A percentile compares a stretch with the other conserved stretches of the same genome.
Evolutionary conservation across 768 basidiomycete species (phyloP).

Genomic region (Hypholoma sublateritium): DNA sequence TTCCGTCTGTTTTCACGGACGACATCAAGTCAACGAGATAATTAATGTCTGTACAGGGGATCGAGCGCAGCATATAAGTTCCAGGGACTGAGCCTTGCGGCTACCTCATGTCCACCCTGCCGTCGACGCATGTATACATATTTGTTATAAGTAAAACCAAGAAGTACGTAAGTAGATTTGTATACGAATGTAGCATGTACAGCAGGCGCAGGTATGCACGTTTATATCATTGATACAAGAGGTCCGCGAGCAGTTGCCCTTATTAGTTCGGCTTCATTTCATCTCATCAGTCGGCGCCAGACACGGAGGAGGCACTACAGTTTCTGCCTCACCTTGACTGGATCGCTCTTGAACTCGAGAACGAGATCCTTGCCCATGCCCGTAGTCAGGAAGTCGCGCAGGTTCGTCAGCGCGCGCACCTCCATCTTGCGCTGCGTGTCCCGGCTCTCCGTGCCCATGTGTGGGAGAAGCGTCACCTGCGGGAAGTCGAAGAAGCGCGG

Average conservation of each 20-base stretch:
- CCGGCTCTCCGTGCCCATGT: slow-evolving; percentile 87
- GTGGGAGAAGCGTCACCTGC: slow-evolving; percentile 83
- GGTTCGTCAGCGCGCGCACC: slow-evolving; percentile 76
- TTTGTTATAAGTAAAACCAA: no score
- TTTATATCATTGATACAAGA: not conserved
- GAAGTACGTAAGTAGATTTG: no score
- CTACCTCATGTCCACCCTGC: slow-evolving; percentile 15
- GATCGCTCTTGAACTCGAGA: slow-evolving; percentile 42
- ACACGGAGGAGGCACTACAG: slow-evolving; percentile 14
- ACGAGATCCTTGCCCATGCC: slow-evolving; percentile 71
- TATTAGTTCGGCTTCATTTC: not conserved
- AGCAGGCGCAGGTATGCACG: not conserved
- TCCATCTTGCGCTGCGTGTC: slow-evolving; percentile 85
- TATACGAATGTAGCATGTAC: no score
- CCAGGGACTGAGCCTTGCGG: slow-evolving; percentile 18
- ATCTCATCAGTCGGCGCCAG: not conserved
- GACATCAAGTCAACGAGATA: slow-evolving; percentile 2
- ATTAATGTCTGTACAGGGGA: not conserved
- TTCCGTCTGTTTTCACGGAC: slow-evolving; percentile 1
- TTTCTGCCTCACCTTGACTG: slow-evolving; percentile 29
- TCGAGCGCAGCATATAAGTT: not conserved
- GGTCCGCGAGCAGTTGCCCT: not conserved
- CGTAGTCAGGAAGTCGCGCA: slow-evolving; percentile 64
- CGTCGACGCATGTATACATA: not conserved
- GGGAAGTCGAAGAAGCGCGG: slow-evolving; percentile 79